These are phyloP conservation scores for Monilinia aucupariae DNA, from an alignment of 2,329 filamentous ascomycete genomes.

Conservation along the genomic window DNA sequence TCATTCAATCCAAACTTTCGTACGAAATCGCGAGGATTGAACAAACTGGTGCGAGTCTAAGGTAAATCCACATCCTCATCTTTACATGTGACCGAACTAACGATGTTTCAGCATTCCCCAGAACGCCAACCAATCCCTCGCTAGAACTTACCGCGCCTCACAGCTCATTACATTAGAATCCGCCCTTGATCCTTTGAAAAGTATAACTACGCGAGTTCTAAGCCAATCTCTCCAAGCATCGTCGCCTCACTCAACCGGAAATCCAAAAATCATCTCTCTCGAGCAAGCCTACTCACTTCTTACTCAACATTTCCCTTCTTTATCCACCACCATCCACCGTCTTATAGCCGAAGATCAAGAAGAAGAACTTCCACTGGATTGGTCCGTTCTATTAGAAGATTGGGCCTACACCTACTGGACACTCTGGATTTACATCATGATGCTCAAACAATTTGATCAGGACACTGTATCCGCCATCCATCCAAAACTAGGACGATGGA, in stretches of 20 bases:
- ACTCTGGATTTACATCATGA: constrained; percentile 27
- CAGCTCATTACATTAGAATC: constrained; percentile 24
- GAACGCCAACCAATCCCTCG: constrained; percentile 28
- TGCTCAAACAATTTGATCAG: constrained; percentile 9
- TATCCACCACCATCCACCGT: constrained; percentile 14
- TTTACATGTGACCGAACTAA: constrained; percentile 8
- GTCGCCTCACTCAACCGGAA: background rate
- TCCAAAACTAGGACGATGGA: background rate
- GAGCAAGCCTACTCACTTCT: constrained; percentile 27
- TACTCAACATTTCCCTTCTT: constrained; percentile 13
- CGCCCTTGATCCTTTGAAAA: constrained; percentile 15
- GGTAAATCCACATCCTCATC: constrained; percentile 7
- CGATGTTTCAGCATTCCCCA: constrained; percentile 20
- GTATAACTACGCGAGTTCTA: constrained; percentile 2
- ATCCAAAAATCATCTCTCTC: constrained; percentile 31
- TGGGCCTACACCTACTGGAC: constrained; percentile 29
- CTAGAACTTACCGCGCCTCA: constrained; percentile 25
- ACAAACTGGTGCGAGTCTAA: constrained; percentile 12
- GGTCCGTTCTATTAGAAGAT: constrained; percentile 25
- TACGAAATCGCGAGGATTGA: constrained; percentile 21
- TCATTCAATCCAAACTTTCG: constrained; percentile 24
- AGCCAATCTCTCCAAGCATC: background rate
- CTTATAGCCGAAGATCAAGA: constrained; percentile 29
- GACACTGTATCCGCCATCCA: background rate
- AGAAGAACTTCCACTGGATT: constrained; percentile 28